These are phyloP conservation scores for Porpolomopsis calyptriformis DNA, from an alignment of 768 basidiomycete genomes.

Conservation along the genomic window DNA sequence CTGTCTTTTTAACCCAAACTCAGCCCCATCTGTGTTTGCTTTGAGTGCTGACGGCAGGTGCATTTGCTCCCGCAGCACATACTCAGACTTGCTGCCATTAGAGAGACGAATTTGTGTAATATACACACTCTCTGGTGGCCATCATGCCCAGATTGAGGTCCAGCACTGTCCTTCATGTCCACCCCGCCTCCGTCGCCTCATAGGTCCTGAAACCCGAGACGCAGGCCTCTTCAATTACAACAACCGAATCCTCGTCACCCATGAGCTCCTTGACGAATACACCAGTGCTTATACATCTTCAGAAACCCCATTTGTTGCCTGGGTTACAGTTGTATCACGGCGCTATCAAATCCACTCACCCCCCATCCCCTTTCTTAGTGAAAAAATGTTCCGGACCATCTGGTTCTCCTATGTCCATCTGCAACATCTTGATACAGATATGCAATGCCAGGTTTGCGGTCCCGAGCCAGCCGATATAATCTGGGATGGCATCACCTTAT, in stretches of 20 bases:
- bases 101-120: slow-evolving; percentile 5
- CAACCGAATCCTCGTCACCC: slow-evolving; percentile 16
- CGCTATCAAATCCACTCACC: slow-evolving; percentile 11
- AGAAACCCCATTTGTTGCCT: slow-evolving; percentile 18
- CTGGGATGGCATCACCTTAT: slow-evolving; percentile 24
- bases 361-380: slow-evolving; percentile 7
- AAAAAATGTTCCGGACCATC: slow-evolving; percentile 15
- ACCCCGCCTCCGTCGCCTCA: slow-evolving; percentile 5
- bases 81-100: background rate
- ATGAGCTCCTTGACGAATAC: slow-evolving; percentile 20
- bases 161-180: slow-evolving; percentile 14
- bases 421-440: slow-evolving; percentile 15
- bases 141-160: slow-evolving; percentile 8
- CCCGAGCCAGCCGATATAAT: slow-evolving; percentile 20
- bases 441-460: slow-evolving; percentile 20
- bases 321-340: slow-evolving; percentile 10
- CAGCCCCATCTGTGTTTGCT: background rate
- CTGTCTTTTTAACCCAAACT: background rate
- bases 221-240: slow-evolving; percentile 22
- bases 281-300: slow-evolving; percentile 17
- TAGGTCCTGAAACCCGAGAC: slow-evolving; percentile 17
- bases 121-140: slow-evolving; percentile 6
- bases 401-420: slow-evolving; percentile 26
- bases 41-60: slow-evolving; percentile 2
- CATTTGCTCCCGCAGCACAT: background rate